These are phyloP conservation scores for Scedosporium apiospermum DNA, from an alignment of 2,329 filamentous ascomycete genomes.

Conservation along the genomic window DNA sequence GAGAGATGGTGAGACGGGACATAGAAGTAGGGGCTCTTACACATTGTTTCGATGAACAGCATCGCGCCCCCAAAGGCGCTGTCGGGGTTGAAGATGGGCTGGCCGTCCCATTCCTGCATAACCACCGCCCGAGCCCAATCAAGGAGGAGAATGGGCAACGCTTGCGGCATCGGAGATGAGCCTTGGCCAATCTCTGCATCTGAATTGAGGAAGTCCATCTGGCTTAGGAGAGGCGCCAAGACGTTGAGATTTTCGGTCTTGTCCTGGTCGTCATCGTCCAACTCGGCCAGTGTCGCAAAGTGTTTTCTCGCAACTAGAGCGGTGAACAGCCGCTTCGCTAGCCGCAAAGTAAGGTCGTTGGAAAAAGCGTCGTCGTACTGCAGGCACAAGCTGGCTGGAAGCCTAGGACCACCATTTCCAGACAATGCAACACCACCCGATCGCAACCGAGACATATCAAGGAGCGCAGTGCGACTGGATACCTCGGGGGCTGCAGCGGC, in stretches of 20 bases:
- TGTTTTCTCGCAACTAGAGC: slow-evolving; percentile 44
- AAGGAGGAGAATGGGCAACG: slow-evolving; percentile 32
- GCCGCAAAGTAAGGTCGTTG: slow-evolving; percentile 47
- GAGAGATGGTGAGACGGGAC: not conserved
- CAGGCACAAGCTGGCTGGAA: slow-evolving; percentile 41
- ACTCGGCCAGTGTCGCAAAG: slow-evolving; percentile 34
- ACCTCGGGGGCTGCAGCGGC: slow-evolving; percentile 47
- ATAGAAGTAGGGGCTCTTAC: slow-evolving; percentile 38
- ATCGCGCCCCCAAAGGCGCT: slow-evolving; percentile 69
- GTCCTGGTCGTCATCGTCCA: slow-evolving; percentile 24
- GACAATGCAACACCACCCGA: slow-evolving; percentile 42
- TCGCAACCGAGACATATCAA: slow-evolving; percentile 51
- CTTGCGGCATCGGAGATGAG: slow-evolving; percentile 8
- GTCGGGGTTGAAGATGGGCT: slow-evolving; percentile 58
- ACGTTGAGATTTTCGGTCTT: slow-evolving; percentile 24
- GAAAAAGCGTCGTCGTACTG: slow-evolving; percentile 56
- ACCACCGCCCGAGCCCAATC: slow-evolving; percentile 70
- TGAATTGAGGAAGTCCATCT: slow-evolving; percentile 42
- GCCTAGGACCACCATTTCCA: slow-evolving; percentile 34
- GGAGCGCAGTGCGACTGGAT: slow-evolving; percentile 35
- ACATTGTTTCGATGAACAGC: slow-evolving; percentile 61
- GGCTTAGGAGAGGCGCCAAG: slow-evolving; percentile 37
- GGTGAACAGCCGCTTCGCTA: slow-evolving; percentile 49
- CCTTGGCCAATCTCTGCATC: slow-evolving; percentile 12
- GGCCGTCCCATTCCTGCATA: slow-evolving; percentile 72